Percentiles rank a stretch among this genome's conserved stretches.
Conservation (phyloP, 257 asterid species). For the Solanum commersonii region DNA sequence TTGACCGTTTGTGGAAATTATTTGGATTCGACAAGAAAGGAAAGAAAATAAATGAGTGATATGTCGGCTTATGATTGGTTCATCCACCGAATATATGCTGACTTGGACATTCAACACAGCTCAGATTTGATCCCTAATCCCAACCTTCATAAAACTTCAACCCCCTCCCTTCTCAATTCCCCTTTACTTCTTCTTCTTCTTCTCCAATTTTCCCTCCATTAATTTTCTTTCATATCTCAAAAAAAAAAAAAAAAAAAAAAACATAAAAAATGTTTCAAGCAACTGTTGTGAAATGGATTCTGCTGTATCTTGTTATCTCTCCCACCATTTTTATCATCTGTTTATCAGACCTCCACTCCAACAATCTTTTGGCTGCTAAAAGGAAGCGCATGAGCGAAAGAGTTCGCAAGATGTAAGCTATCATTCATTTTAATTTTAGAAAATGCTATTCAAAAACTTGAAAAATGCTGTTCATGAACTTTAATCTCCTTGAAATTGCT, state of each 20-base stretch:
- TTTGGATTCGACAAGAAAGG: not conserved
- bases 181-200: not conserved
- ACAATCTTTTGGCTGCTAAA: constrained; percentile 47
- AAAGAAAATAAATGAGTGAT: not conserved
- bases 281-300: constrained; percentile 34
- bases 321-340: constrained; percentile 24
- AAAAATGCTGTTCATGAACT: not conserved
- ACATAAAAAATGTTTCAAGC: not conserved
- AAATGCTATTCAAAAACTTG: not conserved
- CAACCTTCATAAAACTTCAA: not conserved
- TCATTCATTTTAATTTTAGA: not conserved
- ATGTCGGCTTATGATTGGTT: not conserved
- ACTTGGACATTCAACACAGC: not conserved
- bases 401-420: constrained; percentile 79
- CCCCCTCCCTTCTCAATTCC: not conserved
- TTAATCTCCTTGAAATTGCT: not conserved
- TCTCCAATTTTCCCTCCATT: not conserved
- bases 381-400: constrained; percentile 81
- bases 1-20: not conserved
- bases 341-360: constrained; percentile 26
- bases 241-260: not conserved
- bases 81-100: not conserved
- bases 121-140: not conserved
- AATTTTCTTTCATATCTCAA: not conserved
- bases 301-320: constrained; percentile 32